A percentile compares a stretch with the other conserved stretches of the same genome.
These are phyloP conservation scores for Juncus effusus DNA, from an alignment of 176 grass and related monocot species.

Conservation along the genomic window DNA sequence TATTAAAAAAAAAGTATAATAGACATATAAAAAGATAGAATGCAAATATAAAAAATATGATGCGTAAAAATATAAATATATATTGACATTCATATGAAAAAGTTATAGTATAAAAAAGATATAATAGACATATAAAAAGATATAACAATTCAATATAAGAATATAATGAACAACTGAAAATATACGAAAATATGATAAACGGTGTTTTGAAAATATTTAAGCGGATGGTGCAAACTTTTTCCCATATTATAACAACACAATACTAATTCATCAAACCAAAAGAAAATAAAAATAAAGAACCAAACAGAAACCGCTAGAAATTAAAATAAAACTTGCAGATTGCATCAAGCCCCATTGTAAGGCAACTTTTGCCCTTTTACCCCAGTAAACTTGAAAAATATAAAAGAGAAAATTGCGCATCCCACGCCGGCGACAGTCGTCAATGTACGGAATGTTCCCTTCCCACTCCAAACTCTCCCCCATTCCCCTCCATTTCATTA, in stretches of 20 bases:
- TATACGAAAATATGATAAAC: too few species aligned
- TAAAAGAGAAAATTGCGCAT: constrained; percentile 40
- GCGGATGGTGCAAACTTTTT: not conserved
- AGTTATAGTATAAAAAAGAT: not conserved
- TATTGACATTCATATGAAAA: not conserved
- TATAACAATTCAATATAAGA: too few species aligned
- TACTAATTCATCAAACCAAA: constrained; percentile 7
- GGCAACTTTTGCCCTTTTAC: constrained; percentile 27
- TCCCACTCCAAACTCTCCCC: not conserved
- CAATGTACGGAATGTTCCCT: constrained; percentile 72
- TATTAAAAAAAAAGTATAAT: too few species aligned
- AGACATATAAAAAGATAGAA: too few species aligned
- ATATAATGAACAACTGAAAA: too few species aligned
- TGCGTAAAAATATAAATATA: too few species aligned
- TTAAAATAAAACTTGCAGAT: not conserved
- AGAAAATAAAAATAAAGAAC: constrained; percentile 3
- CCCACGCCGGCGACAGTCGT: constrained; percentile 70
- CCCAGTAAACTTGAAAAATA: constrained; percentile 9
- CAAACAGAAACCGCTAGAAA: constrained; percentile 1
- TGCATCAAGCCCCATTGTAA: constrained; percentile 4
- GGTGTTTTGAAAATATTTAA: too few species aligned
- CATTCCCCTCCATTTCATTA: constrained; percentile 8
- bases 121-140: too few species aligned
- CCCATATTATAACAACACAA: not conserved
- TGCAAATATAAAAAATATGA: too few species aligned